Evolutionary conservation across 1,139 yeast genomes (phyloP), one percentile per base, ranked within the genome.

Genomic region (Yamadazyma taylorii): DNA sequence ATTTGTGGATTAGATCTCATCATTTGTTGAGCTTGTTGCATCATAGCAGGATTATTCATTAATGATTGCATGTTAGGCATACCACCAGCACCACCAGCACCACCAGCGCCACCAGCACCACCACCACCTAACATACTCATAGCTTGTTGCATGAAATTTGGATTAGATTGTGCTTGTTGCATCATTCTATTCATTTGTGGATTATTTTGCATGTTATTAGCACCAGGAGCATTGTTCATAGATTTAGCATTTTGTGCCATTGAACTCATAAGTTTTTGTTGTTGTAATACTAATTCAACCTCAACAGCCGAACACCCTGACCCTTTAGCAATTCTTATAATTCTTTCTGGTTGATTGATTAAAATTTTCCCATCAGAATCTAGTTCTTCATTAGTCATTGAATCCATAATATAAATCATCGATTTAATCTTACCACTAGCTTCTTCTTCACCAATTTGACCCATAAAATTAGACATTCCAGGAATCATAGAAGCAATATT

Each of bases 401-500:
- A 88, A 60, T 92, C 98, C 87, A 92, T 79, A 25, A 92, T 85
- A 57, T 79, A 90, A 33, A 92, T 83, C 95, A 92, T 88, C 45
- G 85, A 75, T 60, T 90, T 90, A 65, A 92, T 75, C 54, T 85
- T 78, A 40, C 77, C 75, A 19, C 87, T 78, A 0, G 96, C 82
- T 53, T 92, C 97, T 53, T 90, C 96, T 58, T 90, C 97, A 17
- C 92, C 90, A 30, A 88, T 81, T 61, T 86, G 92, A 36, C 78
- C 82, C 78, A 92, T 84, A 70, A 90, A 73, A 48, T 80, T 82
- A 24, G 90, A 79, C 68, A 89, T 78, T n/a, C 92, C 94, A 0
- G 98, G 98, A 44, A 94, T 83, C 97, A 90, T 90, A 40, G 86
- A 80, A 7, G 97, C 97, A 47, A 92, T 85, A 58, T 90, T 90